Base-by-base conservation (phyloP, 2,329 filamentous ascomycete genomes). In the Uncinocarpus reesii region DNA sequence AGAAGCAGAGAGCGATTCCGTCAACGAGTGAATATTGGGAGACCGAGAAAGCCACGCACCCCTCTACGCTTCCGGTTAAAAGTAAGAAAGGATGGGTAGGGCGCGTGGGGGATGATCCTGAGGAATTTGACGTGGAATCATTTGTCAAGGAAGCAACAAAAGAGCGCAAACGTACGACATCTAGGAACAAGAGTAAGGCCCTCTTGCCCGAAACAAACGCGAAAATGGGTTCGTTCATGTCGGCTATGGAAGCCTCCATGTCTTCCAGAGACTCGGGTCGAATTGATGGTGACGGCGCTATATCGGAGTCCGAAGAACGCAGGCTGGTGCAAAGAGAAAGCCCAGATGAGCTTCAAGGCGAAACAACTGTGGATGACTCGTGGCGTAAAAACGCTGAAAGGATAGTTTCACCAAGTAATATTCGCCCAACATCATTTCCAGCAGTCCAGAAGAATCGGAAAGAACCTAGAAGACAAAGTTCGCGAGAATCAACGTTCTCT, bases 331-430 rank as follows among this genome's bases (percentile, higher is more conserved):
- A 47, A n/a, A 55, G 58, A 32, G 66, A 68, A 32, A 69, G 66
- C 47, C 57, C 65, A 4, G 66, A 69, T 57, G 66, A 64, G 48
- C 51, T 69, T 2, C 66, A 69, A 48, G 65, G 65, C 8, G 64
- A 57, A 7, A 61, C 55, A 32, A 65, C 65, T 4, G 61, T 53
- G 20, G 8, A 24, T 2, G 52, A 56, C 23, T 60, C 31, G 32
- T 53, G 51, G 51, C 43, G 34, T 36, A 26, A 32, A 29, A 8
- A 24, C 26, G 50, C 49, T 42, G 4, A 45, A 20, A 28, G 32
- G 10, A 21, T 34, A 13, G 52, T 56, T 7, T 65, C 63, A 4
- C 58, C 61, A 3, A 57, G 59, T n/a, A 60, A 67, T 51, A 65
- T 67, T 43, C 56, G 48, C 15, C 58, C 56, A 1, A 63, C 62